Base-by-base conservation (phyloP, 345 rosid species). In the Lumnitzera littorea region DNA sequence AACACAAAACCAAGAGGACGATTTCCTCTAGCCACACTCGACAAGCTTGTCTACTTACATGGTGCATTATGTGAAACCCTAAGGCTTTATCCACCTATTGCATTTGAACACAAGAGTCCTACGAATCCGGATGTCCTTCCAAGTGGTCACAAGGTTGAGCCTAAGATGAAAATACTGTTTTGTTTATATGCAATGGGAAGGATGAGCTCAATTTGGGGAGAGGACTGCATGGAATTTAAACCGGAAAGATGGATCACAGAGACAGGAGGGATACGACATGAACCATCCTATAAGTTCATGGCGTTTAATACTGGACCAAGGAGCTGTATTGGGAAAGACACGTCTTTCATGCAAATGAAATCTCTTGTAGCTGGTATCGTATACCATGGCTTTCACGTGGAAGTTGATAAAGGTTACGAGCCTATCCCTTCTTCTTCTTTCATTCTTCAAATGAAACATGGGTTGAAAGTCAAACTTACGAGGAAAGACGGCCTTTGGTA, bases 201-300 rank as follows among this genome's bases (percentile, higher is more conserved):
- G 50, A 69, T 69, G 72, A 36, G 58, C 5, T 62, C 60, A 0
- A 65, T 76, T 13, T 75, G 80, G 80, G 80, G 76, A 2, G 15
- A 61, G 11, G 76, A 72, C 53, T 61, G 65, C 55, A 31, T 31
- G 12, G 75, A 81, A 50, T 78, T 78, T 64, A 73, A 66, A 66
- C 80, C 77, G 2, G 80, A 75, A 48, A 78, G 82, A n/a, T 72
- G 76, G 74, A 63, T 72, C 25, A 41, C 61, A 0, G 73, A 53
- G 2, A 56, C 62, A 5, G 75, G 77, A 48, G 25, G 51, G 25
- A 66, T 72, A 17, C 66, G 56, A 49, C 79, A 67, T 25, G 80
- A 59, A 51, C 70, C 77, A 46, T 57, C 82, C 0, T 66, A 66
- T 62, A 74, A 65, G 51, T 73, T 77, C 58, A 52, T 61, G 15